A percentile compares a stretch with the other conserved stretches of the same genome.
These are phyloP conservation scores for Phialophora verrucosa DNA, from an alignment of 2,329 filamentous ascomycete species.

Conservation along the genomic window DNA sequence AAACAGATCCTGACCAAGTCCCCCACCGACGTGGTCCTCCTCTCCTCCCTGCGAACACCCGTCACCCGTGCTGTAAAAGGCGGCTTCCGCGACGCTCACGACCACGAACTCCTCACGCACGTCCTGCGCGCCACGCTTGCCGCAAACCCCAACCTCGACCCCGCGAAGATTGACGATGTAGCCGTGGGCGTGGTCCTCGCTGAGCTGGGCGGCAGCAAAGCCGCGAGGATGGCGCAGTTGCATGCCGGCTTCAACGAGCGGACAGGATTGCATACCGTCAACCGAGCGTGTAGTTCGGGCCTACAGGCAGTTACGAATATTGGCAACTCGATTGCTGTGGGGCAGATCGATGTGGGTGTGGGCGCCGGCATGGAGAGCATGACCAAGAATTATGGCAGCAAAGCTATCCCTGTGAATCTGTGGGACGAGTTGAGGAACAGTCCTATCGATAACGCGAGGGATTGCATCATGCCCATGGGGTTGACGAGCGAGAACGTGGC, in stretches of 20 bases:
- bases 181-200: constrained; percentile 87
- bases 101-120: constrained; percentile 78
- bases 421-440: constrained; percentile 76
- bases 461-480: constrained; percentile 95
- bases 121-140: constrained; percentile 71
- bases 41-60: constrained; percentile 88
- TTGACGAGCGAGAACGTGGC: constrained; percentile 90
- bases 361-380: constrained; percentile 96
- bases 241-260: constrained; percentile 76
- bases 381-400: constrained; percentile 84
- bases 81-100: constrained; percentile 82
- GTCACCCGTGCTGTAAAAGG: constrained; percentile 84
- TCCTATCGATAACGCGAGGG: constrained; percentile 70
- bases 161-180: constrained; percentile 75
- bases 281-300: constrained; percentile 81
- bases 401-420: constrained; percentile 81
- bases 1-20: constrained; percentile 77
- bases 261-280: constrained; percentile 83
- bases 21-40: constrained; percentile 82
- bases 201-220: constrained; percentile 88
- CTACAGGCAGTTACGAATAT: constrained; percentile 77
- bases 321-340: constrained; percentile 75
- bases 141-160: constrained; percentile 74
- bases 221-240: constrained; percentile 86
- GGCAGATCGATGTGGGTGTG: constrained; percentile 74